These are phyloP conservation scores for Paspalum notatum DNA, from an alignment of 176 grass and related monocot species.

Conservation along the genomic window DNA sequence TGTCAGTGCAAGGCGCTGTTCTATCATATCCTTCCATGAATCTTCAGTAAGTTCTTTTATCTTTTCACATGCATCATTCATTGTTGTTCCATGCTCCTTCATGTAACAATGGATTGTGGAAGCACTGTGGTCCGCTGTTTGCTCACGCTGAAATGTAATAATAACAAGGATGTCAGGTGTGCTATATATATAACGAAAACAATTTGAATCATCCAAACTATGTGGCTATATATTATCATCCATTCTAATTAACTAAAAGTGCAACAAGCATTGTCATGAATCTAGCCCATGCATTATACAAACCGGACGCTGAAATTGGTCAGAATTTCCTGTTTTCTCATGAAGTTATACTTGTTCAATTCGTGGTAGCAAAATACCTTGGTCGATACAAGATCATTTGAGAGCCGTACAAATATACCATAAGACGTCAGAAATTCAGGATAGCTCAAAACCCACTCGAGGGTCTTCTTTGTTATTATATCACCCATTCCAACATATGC, in stretches of 20 bases:
- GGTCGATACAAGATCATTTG: slow-evolving; percentile 50
- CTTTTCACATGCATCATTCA: slow-evolving; percentile 33
- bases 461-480: slow-evolving; percentile 17
- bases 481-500: slow-evolving; percentile 35
- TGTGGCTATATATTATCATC: no score
- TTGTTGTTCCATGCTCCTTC: slow-evolving; percentile 35
- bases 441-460: slow-evolving; percentile 43
- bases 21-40: slow-evolving; percentile 49
- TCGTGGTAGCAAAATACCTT: no score
- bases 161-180: no score
- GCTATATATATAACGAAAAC: no score
- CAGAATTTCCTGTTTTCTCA: no score
- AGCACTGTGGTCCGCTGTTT: slow-evolving; percentile 25
- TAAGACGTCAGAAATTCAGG: slow-evolving; percentile 33
- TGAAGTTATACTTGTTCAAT: no score
- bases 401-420: slow-evolving; percentile 34
- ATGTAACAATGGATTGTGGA: slow-evolving; percentile 55
- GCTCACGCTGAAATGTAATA: slow-evolving; percentile 31
- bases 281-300: no score
- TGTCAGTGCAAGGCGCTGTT: not conserved
- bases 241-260: no score
- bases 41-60: slow-evolving; percentile 38
- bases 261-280: no score
- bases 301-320: no score
- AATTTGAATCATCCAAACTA: no score